Percentiles rank a stretch among this genome's conserved stretches.
Evolutionary conservation across 176 grass and related monocot genomes (phyloP).

Genomic region (Themeda triandra): DNA sequence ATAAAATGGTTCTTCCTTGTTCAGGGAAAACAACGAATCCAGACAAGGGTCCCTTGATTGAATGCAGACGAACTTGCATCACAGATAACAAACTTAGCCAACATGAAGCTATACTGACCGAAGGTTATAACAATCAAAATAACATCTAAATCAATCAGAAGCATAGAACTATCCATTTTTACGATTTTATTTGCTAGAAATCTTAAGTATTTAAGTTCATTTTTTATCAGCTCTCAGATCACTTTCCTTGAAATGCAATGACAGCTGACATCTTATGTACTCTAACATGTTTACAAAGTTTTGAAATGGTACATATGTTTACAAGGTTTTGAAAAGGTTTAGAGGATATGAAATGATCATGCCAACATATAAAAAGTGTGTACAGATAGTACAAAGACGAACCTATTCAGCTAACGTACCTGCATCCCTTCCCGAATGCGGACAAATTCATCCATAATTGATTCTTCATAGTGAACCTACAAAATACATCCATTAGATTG

Average conservation of each 20-base stretch:
- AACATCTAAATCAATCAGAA: slow-evolving; percentile 27
- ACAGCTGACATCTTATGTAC: not conserved
- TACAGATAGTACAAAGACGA: slow-evolving; percentile 1
- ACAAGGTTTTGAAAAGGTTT: not conserved
- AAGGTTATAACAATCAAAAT: not conserved
- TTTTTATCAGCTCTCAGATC: not conserved
- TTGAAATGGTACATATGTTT: slow-evolving; percentile 1
- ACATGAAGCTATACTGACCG: not conserved
- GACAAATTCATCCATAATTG: slow-evolving; percentile 78
- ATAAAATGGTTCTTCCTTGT: not conserved
- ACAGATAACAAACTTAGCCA: slow-evolving; percentile 6
- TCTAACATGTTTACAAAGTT: slow-evolving; percentile 5
- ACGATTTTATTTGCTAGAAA: slow-evolving; percentile 19
- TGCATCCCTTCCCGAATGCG: slow-evolving; percentile 79
- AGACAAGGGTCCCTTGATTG: slow-evolving; percentile 18
- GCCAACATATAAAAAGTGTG: not conserved
- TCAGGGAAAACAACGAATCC: not conserved
- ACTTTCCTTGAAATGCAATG: slow-evolving; percentile 5
- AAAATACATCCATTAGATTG: slow-evolving; percentile 23
- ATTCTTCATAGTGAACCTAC: slow-evolving; percentile 77
- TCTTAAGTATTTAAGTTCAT: slow-evolving; percentile 21
- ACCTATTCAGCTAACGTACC: slow-evolving; percentile 41
- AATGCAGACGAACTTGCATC: slow-evolving; percentile 15
- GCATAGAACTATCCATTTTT: not conserved
- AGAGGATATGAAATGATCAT: not conserved